Base-by-base conservation (phyloP, 371 early-diverging fungal species). In the Paraphysoderma sedebokerense region DNA sequence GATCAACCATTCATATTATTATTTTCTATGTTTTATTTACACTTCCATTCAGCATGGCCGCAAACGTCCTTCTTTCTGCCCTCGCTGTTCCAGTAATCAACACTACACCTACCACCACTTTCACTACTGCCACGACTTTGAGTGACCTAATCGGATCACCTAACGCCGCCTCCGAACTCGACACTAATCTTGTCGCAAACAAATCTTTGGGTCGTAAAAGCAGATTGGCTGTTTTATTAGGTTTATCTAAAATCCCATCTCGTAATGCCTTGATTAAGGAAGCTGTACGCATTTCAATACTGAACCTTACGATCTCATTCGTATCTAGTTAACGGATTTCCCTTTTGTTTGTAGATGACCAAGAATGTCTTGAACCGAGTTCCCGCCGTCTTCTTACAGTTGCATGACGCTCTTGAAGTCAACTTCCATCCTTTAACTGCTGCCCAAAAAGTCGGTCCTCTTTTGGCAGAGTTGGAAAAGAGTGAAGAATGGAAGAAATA, bases 351-450 rank as follows among this genome's bases (percentile, higher is more conserved):
- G n/a, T n/a, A n/a, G n/a, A n/a, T n/a, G 11, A 12, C 52, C 57
- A 66, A 68, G 47, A 50, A 39, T 39, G 58, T 71, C 12, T 61
- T 67, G 38, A 52, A 61, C 28, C 57, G 62, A 12, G 65, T 66
- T 24, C 54, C 59, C 15, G 55, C 84, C 13, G 66, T 65, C 47
- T 39, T 69, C 32, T 53, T 55, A 35, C 65, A 67, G 28, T 59
- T 74, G 11, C 66, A 74, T 58, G 57, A 63, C 37, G 57, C 64
- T 24, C 58, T 74, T 38, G 74, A 73, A 49, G 74, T 77, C 49
- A 63, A 91, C 59, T 97, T 97, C 83, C 92, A 95, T 52, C 98
- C 98, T 46, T 74, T 97, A 46, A 86, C 91, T 30, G 90, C 95
- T 59, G 87, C 92, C 78, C 81, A 87, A 65, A 85, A 83, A 75